phyloP scores from a whole-genome alignment of 164 flowering plant genomes.

The Stephania cephalantha region DNA sequence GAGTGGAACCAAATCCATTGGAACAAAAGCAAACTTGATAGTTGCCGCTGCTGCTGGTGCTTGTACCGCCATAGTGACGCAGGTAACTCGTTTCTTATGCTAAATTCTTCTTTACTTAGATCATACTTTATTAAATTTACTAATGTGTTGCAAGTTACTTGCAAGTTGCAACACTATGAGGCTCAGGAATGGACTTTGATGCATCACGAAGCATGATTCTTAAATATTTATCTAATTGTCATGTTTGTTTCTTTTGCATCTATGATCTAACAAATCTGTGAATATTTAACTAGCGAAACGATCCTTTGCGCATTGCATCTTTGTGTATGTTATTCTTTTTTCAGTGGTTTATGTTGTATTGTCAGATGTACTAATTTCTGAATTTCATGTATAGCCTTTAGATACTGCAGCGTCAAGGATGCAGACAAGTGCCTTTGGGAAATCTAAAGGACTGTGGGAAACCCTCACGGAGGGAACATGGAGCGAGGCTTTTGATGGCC shows the following conservation, averaged over 20 bases:
- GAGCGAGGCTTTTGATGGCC: slow-evolving; percentile 74
- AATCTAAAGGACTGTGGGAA: slow-evolving; percentile 79
- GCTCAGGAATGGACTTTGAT: neutral
- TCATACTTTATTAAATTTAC: neutral
- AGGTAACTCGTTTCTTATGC: slow-evolving; percentile 31
- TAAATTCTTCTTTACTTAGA: neutral
- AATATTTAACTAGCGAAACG: neutral
- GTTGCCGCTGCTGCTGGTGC: slow-evolving; percentile 77
- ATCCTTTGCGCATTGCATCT: too few species aligned
- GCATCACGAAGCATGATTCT: neutral
- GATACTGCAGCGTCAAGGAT: slow-evolving; percentile 85
- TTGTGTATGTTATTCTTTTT: too few species aligned
- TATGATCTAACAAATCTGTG: neutral
- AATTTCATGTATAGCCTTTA: slow-evolving; percentile 51
- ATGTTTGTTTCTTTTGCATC: too few species aligned
- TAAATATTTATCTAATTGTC: too few species aligned
- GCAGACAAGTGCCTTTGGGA: slow-evolving; percentile 92
- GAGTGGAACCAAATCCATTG: slow-evolving; percentile 47
- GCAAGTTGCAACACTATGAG: neutral
- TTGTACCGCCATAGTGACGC: slow-evolving; percentile 49
- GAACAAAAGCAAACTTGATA: slow-evolving; percentile 59
- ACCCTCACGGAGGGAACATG: slow-evolving; percentile 68
- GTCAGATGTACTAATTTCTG: neutral
- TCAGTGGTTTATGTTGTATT: neutral
- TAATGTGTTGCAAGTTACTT: neutral